phyloP scores from a whole-genome alignment of 495 filamentous ascomycete genomes.

The Cercophora samala region DNA sequence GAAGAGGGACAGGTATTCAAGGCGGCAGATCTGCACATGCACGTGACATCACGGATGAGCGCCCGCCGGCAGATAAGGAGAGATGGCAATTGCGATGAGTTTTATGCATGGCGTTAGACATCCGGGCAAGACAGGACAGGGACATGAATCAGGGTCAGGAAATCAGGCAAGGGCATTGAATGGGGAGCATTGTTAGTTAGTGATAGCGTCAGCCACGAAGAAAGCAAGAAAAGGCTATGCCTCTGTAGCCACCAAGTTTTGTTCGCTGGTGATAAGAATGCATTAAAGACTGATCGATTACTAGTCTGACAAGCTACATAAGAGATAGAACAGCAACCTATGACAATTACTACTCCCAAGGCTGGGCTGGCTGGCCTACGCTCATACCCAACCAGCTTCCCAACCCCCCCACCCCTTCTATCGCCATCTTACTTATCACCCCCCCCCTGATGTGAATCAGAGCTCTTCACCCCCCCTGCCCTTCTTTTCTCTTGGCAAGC shows the following conservation, averaged over 20 bases:
- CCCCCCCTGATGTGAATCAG: slow-evolving; percentile 1
- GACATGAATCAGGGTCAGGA: background rate
- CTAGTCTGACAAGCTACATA: no score
- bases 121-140: background rate
- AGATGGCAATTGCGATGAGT: background rate
- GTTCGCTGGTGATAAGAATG: no score
- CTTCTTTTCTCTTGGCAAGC: background rate
- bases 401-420: background rate
- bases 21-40: background rate
- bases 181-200: background rate
- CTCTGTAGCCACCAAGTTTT: background rate
- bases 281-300: no score
- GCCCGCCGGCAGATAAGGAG: background rate
- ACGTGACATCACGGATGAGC: background rate
- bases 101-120: background rate
- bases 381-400: background rate
- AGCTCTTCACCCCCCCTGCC: background rate
- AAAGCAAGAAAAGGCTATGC: background rate
- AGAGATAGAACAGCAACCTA: background rate
- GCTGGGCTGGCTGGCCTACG: background rate
- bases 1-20: background rate
- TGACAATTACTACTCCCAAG: no score
- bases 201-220: background rate
- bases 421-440: background rate
- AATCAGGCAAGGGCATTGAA: background rate